Percentiles rank a stretch among this genome's conserved stretches.
These are phyloP conservation scores for Rhizoctonia solani DNA, from an alignment of 1,284 basidiomycete genomes.

Conservation along the genomic window DNA sequence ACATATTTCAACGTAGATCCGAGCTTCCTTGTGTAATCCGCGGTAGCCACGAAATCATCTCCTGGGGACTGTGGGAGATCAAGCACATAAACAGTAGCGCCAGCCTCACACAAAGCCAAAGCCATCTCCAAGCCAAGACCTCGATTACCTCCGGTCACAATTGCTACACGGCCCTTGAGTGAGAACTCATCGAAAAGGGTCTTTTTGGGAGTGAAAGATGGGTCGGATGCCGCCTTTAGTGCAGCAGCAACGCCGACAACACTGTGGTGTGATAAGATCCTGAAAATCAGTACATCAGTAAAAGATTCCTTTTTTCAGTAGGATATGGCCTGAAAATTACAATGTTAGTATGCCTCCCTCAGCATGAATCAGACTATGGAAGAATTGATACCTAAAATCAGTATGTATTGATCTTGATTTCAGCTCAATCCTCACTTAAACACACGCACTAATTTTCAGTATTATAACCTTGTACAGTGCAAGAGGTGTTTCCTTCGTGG, in stretches of 20 bases:
- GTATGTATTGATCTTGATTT: no score
- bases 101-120: constrained; percentile 73
- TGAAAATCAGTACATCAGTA: no score
- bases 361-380: no score
- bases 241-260: constrained; percentile 67
- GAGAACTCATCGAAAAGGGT: constrained; percentile 75
- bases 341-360: no score
- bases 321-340: no score
- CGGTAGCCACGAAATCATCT: constrained; percentile 65
- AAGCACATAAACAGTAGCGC: constrained; percentile 77
- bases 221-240: constrained; percentile 50
- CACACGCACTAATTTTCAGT: no score
- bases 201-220: constrained; percentile 47
- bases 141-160: constrained; percentile 79
- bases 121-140: constrained; percentile 85
- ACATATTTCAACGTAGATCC: constrained; percentile 62
- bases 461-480: no score
- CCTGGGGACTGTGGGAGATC: constrained; percentile 70
- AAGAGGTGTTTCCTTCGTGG: background rate
- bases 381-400: no score
- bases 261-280: no score
- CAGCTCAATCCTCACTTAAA: no score
- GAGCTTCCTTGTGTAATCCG: constrained; percentile 56
- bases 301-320: no score
- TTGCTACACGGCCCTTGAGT: constrained; percentile 70